phyloP scores from a whole-genome alignment of 441 rosid genomes.

The Pelargonium fulgidum region DNA sequence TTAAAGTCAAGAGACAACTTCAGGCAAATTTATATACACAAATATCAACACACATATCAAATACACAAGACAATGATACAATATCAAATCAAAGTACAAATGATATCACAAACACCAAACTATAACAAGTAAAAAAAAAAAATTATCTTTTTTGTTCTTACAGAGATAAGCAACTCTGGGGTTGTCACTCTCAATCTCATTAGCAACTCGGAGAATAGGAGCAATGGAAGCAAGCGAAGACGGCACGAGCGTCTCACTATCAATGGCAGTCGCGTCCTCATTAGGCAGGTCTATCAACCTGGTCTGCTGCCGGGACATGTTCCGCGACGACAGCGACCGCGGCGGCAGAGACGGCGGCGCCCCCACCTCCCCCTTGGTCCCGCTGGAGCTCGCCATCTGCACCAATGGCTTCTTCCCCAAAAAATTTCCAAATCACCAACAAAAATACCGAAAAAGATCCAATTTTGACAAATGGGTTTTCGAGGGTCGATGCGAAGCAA shows the following conservation, averaged over 20 bases:
- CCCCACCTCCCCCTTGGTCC: constrained; percentile 33
- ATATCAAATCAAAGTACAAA: constrained; percentile 29
- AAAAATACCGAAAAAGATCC: neutral
- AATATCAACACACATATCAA: neutral
- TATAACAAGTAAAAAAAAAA: neutral
- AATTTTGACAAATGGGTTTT: neutral
- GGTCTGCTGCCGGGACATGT: constrained; percentile 38
- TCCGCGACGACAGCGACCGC: constrained; percentile 38
- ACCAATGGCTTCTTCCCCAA: neutral
- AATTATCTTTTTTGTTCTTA: constrained; percentile 22
- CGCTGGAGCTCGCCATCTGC: constrained; percentile 75
- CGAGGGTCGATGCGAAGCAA: neutral
- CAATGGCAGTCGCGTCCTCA: constrained; percentile 42
- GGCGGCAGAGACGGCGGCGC: constrained; percentile 20
- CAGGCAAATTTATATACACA: neutral
- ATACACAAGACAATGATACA: constrained; percentile 14
- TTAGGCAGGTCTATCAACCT: constrained; percentile 47
- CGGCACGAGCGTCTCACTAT: constrained; percentile 80
- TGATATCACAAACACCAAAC: constrained; percentile 2
- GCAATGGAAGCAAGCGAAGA: constrained; percentile 58
- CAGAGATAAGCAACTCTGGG: constrained; percentile 86
- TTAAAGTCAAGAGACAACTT: neutral
- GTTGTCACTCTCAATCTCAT: constrained; percentile 62
- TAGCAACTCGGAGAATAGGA: constrained; percentile 87
- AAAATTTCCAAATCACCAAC: neutral